Conservation (phyloP, 2,329 filamentous ascomycete genomes). For the Trichophyton simii region DNA sequence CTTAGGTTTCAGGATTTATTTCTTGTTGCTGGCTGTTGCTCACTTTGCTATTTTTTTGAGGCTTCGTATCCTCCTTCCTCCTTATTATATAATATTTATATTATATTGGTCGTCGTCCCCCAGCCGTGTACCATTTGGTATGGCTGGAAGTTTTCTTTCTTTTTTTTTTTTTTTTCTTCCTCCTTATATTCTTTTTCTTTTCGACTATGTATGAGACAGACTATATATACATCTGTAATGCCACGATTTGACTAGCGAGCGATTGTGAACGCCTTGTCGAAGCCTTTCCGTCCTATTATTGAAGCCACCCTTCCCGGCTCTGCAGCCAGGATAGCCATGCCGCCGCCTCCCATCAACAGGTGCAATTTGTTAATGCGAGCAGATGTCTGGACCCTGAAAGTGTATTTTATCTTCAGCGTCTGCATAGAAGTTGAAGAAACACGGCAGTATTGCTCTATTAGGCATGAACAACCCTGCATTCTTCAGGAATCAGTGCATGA, state of each 20-base stretch:
- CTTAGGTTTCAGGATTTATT: slow-evolving; percentile 2
- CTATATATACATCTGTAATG: not conserved
- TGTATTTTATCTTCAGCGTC: not conserved
- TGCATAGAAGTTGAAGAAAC: not conserved
- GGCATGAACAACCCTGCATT: not conserved
- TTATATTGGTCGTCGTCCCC: not conserved
- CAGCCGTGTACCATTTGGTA: not conserved
- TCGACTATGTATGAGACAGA: not conserved
- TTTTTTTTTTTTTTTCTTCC: not conserved
- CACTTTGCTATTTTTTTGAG: not conserved
- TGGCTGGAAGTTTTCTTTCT: not conserved
- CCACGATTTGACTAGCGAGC: not conserved
- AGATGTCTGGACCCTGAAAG: not conserved
- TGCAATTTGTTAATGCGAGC: not conserved
- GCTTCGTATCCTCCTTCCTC: not conserved
- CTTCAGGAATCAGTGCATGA: not conserved
- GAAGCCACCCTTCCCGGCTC: not conserved
- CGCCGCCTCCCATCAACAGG: not conserved
- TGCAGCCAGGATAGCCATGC: not conserved
- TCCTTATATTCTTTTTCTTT: not conserved
- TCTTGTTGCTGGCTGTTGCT: not conserved
- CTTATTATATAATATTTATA: not conserved
- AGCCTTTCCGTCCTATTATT: not conserved
- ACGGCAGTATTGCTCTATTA: not conserved
- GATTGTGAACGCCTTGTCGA: not conserved